Evolutionary conservation across 345 rosid genomes (phyloP).

Genomic region (Cardamine occulta): DNA sequence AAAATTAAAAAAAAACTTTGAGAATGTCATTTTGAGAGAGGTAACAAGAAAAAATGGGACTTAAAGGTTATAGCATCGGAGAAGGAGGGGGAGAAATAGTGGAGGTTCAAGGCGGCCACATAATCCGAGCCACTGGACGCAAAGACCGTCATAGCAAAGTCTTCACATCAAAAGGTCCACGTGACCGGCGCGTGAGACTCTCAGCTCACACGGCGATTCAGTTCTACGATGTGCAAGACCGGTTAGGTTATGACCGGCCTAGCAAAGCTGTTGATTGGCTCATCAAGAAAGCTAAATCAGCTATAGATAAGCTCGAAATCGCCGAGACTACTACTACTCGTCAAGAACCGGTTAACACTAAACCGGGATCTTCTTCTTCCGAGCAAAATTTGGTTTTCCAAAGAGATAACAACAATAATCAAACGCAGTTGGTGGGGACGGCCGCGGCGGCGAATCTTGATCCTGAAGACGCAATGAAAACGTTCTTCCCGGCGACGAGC

Average conservation of each 20-base stretch:
- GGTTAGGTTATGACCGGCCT: constrained; percentile 83
- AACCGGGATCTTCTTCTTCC: constrained; percentile 45
- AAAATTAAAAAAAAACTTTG: neutral
- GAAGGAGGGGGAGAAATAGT: constrained; percentile 64
- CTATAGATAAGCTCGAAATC: constrained; percentile 74
- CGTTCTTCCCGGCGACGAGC: constrained; percentile 65
- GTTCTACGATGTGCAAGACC: constrained; percentile 87
- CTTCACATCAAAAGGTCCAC: constrained; percentile 74
- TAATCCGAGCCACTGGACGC: constrained; percentile 69
- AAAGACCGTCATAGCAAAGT: constrained; percentile 92
- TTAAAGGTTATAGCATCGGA: constrained; percentile 45
- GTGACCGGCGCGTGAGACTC: constrained; percentile 78
- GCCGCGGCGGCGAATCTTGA: constrained; percentile 48
- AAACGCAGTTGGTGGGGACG: constrained; percentile 42
- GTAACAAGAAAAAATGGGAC: constrained; percentile 45
- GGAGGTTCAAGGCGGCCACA: constrained; percentile 82
- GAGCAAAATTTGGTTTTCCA: constrained; percentile 51
- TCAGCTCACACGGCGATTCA: constrained; percentile 91
- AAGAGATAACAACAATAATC: constrained; percentile 40
- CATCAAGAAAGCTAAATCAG: constrained; percentile 71
- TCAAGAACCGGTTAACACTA: constrained; percentile 48
- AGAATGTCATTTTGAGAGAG: constrained; percentile 37
- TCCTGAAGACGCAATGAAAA: constrained; percentile 60
- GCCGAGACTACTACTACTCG: constrained; percentile 18
- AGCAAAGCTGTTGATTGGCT: constrained; percentile 96